Evolutionary conservation across 768 basidiomycete species (phyloP).

Genomic region (Mycena chlorophos): DNA sequence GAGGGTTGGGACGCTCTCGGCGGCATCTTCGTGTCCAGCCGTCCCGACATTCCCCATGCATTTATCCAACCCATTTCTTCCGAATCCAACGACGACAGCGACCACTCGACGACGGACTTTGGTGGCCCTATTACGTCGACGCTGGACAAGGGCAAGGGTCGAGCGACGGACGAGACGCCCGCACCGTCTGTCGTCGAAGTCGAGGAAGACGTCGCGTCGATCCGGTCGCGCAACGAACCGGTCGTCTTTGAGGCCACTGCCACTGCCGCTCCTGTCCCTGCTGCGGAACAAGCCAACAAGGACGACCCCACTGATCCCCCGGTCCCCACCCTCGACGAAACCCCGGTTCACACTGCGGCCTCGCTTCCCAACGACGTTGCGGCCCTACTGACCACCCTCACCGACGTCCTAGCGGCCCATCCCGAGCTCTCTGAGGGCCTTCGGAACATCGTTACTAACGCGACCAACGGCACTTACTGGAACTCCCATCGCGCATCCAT

Average conservation of each 20-base stretch:
- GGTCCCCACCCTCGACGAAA: conserved; percentile 49
- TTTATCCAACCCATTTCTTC: conserved; percentile 58
- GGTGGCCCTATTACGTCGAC: conserved; percentile 13
- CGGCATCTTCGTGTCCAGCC: conserved; percentile 38
- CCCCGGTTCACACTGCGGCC: conserved; percentile 30
- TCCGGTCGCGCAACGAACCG: conserved; percentile 30
- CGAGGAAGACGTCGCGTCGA: conserved; percentile 36
- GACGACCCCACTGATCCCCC: conserved; percentile 45
- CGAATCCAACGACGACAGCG: conserved; percentile 24
- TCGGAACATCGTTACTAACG: conserved; percentile 62
- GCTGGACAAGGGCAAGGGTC: conserved; percentile 54
- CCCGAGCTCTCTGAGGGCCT: conserved; percentile 72
- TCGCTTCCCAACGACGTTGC: conserved; percentile 69
- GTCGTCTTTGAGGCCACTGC: conserved; percentile 3
- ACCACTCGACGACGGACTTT: conserved; percentile 33
- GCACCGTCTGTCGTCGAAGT: conserved; percentile 25
- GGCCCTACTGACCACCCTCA: conserved; percentile 55
- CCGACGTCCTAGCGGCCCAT: conserved; percentile 57
- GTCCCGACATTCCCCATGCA: conserved; percentile 52
- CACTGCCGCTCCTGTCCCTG: conserved; percentile 14
- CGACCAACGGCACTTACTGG: conserved; percentile 71
- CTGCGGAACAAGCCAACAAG: conserved; percentile 6
- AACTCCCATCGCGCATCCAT: conserved; percentile 57
- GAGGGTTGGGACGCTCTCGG: conserved; percentile 64
- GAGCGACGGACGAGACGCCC: conserved; percentile 29